phyloP scores from a whole-genome alignment of 805 yeast genomes.

The Ascoidea rubescens region DNA sequence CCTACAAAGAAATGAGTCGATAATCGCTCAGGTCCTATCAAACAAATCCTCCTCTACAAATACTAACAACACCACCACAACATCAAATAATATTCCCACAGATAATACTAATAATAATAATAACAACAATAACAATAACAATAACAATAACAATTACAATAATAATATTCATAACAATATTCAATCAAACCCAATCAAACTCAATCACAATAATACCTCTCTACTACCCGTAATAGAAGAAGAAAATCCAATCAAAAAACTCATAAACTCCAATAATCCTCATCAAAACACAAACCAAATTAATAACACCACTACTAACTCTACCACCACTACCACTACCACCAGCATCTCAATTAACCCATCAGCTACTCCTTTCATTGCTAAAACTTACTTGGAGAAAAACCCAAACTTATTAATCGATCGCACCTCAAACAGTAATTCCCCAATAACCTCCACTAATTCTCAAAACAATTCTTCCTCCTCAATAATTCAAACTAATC shows the following conservation, averaged over 20 bases:
- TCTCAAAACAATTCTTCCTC: slow-evolving; percentile 2
- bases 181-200: slow-evolving; percentile 2
- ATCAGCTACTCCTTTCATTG: slow-evolving; percentile 11
- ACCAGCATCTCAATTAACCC: background rate
- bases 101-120: too few relatives aligned
- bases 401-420: slow-evolving; percentile 25
- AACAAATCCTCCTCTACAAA: slow-evolving; percentile 1
- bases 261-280: background rate
- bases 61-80: background rate
- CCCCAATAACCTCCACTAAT: background rate
- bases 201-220: background rate
- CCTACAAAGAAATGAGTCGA: slow-evolving; percentile 48
- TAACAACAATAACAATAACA: too few relatives aligned
- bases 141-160: too few relatives aligned
- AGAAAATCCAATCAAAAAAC: too few relatives aligned
- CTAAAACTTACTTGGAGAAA: slow-evolving; percentile 29
- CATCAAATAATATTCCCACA: too few relatives aligned
- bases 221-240: background rate
- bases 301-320: too few relatives aligned
- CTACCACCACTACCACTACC: too few relatives aligned
- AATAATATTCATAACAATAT: background rate
- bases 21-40: slow-evolving; percentile 49
- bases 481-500: background rate
- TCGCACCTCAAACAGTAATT: background rate
- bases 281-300: background rate